A percentile compares a stretch with the other conserved stretches of the same genome.
Conservation (phyloP, 2,329 filamentous ascomycete genomes). For the Volutella citrinella region DNA sequence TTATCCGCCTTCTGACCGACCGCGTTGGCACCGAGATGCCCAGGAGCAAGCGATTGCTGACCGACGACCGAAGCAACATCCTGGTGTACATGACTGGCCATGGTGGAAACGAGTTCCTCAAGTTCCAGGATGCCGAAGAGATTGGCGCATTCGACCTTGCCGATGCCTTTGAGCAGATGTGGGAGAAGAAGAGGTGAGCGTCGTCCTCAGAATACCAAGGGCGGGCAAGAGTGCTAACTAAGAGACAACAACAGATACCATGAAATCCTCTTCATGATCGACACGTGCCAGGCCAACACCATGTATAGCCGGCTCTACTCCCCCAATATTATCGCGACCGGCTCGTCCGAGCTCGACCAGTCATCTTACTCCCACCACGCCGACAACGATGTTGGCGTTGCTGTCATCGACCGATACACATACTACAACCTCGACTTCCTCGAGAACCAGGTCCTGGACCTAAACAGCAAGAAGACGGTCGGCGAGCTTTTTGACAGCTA, state of each 20-base stretch:
- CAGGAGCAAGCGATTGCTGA: conserved; percentile 87
- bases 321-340: conserved; percentile 95
- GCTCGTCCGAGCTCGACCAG: conserved; percentile 93
- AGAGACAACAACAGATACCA: conserved; percentile 67
- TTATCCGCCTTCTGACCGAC: conserved; percentile 92
- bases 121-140: conserved; percentile 97
- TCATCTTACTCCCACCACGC: conserved; percentile 97
- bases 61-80: conserved; percentile 94
- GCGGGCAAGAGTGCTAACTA: too few species aligned
- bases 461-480: conserved; percentile 82
- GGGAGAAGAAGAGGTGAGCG: conserved; percentile 95
- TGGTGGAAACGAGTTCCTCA: conserved; percentile 94
- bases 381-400: conserved; percentile 95
- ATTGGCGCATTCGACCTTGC: conserved; percentile 95
- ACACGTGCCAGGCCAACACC: conserved; percentile 98
- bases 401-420: conserved; percentile 97
- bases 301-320: conserved; percentile 99
- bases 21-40: conserved; percentile 93
- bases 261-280: conserved; percentile 99
- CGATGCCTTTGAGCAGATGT: conserved; percentile 99
- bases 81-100: conserved; percentile 99
- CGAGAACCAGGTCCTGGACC: conserved; percentile 82
- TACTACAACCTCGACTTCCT: conserved; percentile 98
- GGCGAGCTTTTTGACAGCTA: conserved; percentile 96
- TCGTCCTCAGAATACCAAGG: too few species aligned